These are phyloP conservation scores for Meira miltonrushii DNA, from an alignment of 1,284 basidiomycete genomes.

Conservation along the genomic window DNA sequence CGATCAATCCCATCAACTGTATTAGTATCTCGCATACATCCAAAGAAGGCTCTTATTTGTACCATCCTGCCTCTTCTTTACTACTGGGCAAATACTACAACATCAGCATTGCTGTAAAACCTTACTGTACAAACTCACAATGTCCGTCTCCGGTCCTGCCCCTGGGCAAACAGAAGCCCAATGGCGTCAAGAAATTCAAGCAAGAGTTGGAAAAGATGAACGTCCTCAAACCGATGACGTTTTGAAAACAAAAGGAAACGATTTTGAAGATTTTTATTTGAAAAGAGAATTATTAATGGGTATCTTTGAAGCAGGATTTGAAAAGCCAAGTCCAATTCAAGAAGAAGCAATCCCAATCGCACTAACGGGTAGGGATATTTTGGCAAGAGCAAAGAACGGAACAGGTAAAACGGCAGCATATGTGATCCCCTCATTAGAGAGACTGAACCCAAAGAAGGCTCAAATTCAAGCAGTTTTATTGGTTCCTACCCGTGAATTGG, in stretches of 20 bases:
- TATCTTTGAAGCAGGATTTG: constrained; percentile 61
- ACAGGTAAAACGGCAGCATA: constrained; percentile 85
- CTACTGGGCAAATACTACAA: background rate
- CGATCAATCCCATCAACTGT: too few species aligned
- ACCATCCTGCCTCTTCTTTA: background rate
- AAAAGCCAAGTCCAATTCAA: constrained; percentile 93
- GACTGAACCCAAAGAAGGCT: constrained; percentile 75
- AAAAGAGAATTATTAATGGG: constrained; percentile 53
- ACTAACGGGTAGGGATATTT: constrained; percentile 64
- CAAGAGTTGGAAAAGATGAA: constrained; percentile 29
- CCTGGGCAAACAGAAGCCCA: constrained; percentile 29
- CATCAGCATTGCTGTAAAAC: background rate
- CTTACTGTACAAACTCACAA: constrained; percentile 14
- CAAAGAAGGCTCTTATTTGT: too few species aligned
- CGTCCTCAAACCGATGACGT: constrained; percentile 53
- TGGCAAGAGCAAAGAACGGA: constrained; percentile 64
- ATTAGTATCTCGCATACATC: too few species aligned
- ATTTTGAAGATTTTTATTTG: constrained; percentile 52
- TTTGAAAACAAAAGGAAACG: constrained; percentile 50
- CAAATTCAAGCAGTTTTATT: constrained; percentile 72
- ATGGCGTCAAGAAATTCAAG: constrained; percentile 15
- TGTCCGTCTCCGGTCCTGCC: constrained; percentile 38
- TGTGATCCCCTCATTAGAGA: constrained; percentile 91
- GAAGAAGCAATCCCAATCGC: constrained; percentile 68
- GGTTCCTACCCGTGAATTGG: constrained; percentile 51